phyloP scores from a whole-genome alignment of 768 basidiomycete species.

The Termitomyces sp. region DNA sequence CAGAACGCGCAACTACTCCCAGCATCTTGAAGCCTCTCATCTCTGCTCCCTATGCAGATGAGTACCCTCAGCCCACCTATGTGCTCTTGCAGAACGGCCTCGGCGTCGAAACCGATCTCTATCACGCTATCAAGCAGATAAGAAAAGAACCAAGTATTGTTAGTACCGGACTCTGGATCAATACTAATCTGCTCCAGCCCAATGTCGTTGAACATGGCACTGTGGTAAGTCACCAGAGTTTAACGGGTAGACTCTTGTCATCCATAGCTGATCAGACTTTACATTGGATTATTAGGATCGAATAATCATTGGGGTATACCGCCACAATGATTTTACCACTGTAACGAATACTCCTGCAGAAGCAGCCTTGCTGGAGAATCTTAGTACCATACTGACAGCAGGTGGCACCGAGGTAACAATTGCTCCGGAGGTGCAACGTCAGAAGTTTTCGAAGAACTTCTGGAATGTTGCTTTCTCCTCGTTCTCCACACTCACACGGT shows the following conservation, averaged over 20 bases:
- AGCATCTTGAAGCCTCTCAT: slow-evolving; percentile 55
- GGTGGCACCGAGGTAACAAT: slow-evolving; percentile 47
- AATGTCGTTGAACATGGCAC: slow-evolving; percentile 49
- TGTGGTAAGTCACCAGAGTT: slow-evolving; percentile 36
- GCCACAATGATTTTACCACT: slow-evolving; percentile 37
- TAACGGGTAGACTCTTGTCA: background rate
- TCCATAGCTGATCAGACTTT: background rate
- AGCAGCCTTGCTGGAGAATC: slow-evolving; percentile 36
- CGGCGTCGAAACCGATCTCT: slow-evolving; percentile 64
- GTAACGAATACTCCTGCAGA: slow-evolving; percentile 41
- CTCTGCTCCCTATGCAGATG: slow-evolving; percentile 40
- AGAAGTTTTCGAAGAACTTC: slow-evolving; percentile 61
- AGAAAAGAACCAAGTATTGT: slow-evolving; percentile 47
- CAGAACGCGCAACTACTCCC: slow-evolving; percentile 59
- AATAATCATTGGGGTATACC: slow-evolving; percentile 52
- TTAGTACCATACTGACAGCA: slow-evolving; percentile 38
- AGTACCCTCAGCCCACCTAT: slow-evolving; percentile 51
- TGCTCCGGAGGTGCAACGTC: slow-evolving; percentile 57
- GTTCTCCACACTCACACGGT: slow-evolving; percentile 47
- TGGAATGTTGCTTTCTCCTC: slow-evolving; percentile 61
- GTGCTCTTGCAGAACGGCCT: slow-evolving; percentile 72
- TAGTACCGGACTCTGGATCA: slow-evolving; percentile 53
- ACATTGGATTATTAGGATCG: slow-evolving; percentile 37
- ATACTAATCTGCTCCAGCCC: slow-evolving; percentile 41
- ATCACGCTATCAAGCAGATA: slow-evolving; percentile 44